Conservation (phyloP, 352 stramenopile genomes). For the Phytopythium chamaehyphon region DNA sequence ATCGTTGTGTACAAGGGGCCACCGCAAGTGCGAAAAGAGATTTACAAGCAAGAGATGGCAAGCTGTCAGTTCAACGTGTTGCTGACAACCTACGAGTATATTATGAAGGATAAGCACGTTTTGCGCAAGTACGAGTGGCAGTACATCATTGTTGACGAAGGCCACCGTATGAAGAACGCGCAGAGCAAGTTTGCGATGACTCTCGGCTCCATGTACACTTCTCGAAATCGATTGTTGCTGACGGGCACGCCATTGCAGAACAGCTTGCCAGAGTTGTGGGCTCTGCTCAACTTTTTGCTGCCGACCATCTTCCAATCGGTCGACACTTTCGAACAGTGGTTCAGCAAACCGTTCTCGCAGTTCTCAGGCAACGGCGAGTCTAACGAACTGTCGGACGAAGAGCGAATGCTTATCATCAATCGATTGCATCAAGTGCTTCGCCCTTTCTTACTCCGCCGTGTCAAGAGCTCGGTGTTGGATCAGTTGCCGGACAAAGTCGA, state of each 20-base stretch:
- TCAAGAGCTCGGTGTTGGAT: constrained; percentile 85
- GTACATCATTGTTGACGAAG: constrained; percentile 94
- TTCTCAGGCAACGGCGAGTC: constrained; percentile 73
- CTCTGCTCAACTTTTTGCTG: constrained; percentile 90
- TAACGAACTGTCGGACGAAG: constrained; percentile 84
- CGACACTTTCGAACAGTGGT: constrained; percentile 90
- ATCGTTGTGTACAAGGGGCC: constrained; percentile 95
- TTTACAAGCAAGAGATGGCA: constrained; percentile 77
- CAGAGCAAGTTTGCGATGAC: constrained; percentile 90
- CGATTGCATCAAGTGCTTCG: constrained; percentile 81
- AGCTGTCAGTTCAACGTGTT: constrained; percentile 90
- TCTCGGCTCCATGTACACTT: constrained; percentile 78
- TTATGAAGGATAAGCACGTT: constrained; percentile 90
- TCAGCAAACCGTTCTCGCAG: constrained; percentile 84
- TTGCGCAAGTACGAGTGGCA: constrained; percentile 90
- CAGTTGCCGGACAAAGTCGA: constrained; percentile 87
- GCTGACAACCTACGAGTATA: constrained; percentile 94
- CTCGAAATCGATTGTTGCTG: constrained; percentile 92
- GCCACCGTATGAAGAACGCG: constrained; percentile 91
- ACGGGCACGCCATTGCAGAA: constrained; percentile 99
- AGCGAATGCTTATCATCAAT: constrained; percentile 89
- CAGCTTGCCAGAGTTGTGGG: constrained; percentile 93
- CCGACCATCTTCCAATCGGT: constrained; percentile 90
- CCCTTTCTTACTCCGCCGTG: constrained; percentile 78
- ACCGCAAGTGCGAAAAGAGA: constrained; percentile 76